Conservation (phyloP, 2,329 filamentous ascomycete species). For the Rachicladosporium sp. region DNA sequence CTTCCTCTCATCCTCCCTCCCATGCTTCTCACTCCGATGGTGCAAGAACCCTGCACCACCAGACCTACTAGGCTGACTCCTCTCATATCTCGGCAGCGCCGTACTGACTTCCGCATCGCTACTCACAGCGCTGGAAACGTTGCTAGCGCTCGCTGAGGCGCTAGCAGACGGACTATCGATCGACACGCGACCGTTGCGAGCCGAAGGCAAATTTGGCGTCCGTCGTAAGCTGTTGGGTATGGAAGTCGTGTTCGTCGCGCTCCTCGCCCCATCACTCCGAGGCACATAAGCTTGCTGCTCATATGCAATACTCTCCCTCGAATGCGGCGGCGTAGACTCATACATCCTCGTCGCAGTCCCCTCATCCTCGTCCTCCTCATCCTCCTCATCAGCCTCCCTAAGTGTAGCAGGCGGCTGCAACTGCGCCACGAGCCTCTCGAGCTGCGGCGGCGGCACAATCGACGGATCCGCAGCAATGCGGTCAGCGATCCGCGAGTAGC, state of each 20-base stretch:
- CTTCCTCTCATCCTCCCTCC: too few relatives aligned
- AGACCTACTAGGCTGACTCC: too few relatives aligned
- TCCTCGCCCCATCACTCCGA: too few relatives aligned
- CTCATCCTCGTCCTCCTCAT: slow-evolving; percentile 12
- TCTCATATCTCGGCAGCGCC: slow-evolving; percentile 22
- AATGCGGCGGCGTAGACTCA: slow-evolving; percentile 6
- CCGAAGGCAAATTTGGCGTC: slow-evolving; percentile 1
- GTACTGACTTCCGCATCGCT: slow-evolving; percentile 24
- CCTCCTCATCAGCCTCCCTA: slow-evolving; percentile 10
- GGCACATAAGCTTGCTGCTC: too few relatives aligned
- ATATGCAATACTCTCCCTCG: neutral
- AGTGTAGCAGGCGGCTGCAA: neutral
- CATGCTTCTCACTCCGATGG: too few relatives aligned
- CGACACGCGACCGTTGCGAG: slow-evolving; percentile 1
- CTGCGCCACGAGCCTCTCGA: neutral
- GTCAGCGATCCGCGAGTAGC: slow-evolving; percentile 16
- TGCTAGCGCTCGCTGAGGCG: slow-evolving; percentile 17
- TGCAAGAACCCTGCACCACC: too few relatives aligned
- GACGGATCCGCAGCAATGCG: slow-evolving; percentile 17
- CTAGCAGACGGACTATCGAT: slow-evolving; percentile 8
- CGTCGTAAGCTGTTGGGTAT: slow-evolving; percentile 11
- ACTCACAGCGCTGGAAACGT: slow-evolving; percentile 19
- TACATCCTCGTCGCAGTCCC: slow-evolving; percentile 4
- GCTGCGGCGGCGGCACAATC: slow-evolving; percentile 14
- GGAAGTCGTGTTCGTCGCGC: slow-evolving; percentile 2